Evolutionary conservation across 2,329 filamentous ascomycete species (phyloP).

Genomic region (Setomelanomma holmii): DNA sequence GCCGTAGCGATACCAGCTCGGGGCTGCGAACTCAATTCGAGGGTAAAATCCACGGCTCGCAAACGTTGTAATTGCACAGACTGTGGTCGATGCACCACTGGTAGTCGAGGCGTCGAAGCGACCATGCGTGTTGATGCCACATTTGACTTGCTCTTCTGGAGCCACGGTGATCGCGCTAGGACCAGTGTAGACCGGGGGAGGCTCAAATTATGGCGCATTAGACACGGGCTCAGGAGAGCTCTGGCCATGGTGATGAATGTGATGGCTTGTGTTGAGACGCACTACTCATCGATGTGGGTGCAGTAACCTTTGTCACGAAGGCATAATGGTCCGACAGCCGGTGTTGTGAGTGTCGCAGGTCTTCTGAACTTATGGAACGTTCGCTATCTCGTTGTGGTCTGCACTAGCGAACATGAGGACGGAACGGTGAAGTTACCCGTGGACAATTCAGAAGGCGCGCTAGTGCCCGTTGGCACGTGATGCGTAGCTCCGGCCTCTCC

Average conservation of each 20-base stretch:
- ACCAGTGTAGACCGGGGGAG: background rate
- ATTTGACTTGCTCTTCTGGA: background rate
- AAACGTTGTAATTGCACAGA: conserved; percentile 14
- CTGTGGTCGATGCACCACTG: conserved; percentile 11
- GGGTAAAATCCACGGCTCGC: background rate
- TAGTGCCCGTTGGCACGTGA: conserved; percentile 23
- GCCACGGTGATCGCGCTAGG: background rate
- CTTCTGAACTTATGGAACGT: too few relatives aligned
- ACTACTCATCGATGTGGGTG: too few relatives aligned
- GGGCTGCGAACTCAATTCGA: background rate
- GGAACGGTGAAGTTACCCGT: background rate
- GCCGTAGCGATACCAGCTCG: conserved; percentile 22
- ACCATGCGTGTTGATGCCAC: background rate
- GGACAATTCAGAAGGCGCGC: conserved; percentile 15
- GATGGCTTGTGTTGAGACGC: too few relatives aligned
- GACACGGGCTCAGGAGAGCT: background rate
- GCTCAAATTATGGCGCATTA: background rate
- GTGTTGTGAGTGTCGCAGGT: too few relatives aligned
- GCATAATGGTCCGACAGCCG: too few relatives aligned
- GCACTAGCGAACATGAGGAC: background rate
- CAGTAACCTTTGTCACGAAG: too few relatives aligned
- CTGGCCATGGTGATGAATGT: too few relatives aligned
- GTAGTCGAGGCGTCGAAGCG: background rate
- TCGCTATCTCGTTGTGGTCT: background rate
- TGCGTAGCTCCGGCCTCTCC: background rate